These are phyloP conservation scores for Sphaerostilbella broomeana DNA, from an alignment of 2,329 filamentous ascomycete species.

Conservation along the genomic window DNA sequence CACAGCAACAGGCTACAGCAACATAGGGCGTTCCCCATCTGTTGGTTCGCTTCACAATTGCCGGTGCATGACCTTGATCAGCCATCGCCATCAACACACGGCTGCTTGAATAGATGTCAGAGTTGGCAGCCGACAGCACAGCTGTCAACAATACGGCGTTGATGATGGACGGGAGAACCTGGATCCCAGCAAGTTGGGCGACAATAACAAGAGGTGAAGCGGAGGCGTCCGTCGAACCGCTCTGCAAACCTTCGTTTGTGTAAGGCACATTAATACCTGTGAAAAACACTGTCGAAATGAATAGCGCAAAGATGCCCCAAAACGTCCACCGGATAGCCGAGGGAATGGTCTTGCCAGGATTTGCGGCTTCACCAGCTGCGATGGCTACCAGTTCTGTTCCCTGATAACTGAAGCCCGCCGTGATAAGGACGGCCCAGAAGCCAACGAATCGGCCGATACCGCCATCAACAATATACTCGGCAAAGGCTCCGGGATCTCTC, in stretches of 20 bases:
- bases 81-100: conserved; percentile 63
- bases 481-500: conserved; percentile 61
- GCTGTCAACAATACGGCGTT: conserved; percentile 73
- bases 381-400: conserved; percentile 72
- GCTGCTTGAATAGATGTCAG: conserved; percentile 67
- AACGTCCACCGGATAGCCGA: conserved; percentile 68
- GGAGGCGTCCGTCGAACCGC: conserved; percentile 48
- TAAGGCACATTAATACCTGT: conserved; percentile 65
- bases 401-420: conserved; percentile 64
- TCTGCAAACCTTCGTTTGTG: conserved; percentile 47
- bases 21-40: conserved; percentile 55
- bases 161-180: conserved; percentile 60
- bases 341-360: conserved; percentile 67
- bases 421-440: conserved; percentile 63
- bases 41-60: conserved; percentile 53
- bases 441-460: conserved; percentile 56
- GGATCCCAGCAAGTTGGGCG: conserved; percentile 55
- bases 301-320: conserved; percentile 66
- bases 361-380: conserved; percentile 68
- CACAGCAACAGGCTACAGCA: conserved; percentile 47
- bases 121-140: conserved; percentile 72
- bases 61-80: conserved; percentile 56
- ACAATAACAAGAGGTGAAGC: conserved; percentile 61
- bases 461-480: conserved; percentile 49
- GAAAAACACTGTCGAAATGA: conserved; percentile 60